A percentile compares a stretch with the other conserved stretches of the same genome.
Evolutionary conservation across 192 early-diverging fungal genomes (phyloP).

Genomic region (Coemansia sp.): DNA sequence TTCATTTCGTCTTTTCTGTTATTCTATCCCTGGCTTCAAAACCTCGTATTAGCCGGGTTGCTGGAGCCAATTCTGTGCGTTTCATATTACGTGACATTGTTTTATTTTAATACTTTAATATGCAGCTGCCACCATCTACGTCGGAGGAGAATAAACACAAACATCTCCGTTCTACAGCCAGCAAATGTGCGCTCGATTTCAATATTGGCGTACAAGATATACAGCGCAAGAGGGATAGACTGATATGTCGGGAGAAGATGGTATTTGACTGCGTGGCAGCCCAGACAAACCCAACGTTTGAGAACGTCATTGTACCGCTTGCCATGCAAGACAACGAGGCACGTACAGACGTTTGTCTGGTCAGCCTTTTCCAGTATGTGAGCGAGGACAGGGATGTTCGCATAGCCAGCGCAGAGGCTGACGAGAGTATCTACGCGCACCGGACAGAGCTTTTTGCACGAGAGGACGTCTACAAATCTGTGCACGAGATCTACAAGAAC

Average conservation of each 20-base stretch:
- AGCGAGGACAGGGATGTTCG: slow-evolving; percentile 56
- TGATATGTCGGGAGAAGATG: background rate
- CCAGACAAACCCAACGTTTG: slow-evolving; percentile 30
- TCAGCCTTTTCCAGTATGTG: slow-evolving; percentile 14
- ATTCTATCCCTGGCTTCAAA: too few relatives aligned
- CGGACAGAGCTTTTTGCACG: slow-evolving; percentile 59
- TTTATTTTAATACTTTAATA: too few relatives aligned
- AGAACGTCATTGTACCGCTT: slow-evolving; percentile 28
- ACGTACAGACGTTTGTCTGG: background rate
- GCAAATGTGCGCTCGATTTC: background rate
- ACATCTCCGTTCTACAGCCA: background rate
- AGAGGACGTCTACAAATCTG: slow-evolving; percentile 59
- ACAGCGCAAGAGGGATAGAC: background rate
- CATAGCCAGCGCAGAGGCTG: slow-evolving; percentile 60
- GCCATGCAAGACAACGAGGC: slow-evolving; percentile 23
- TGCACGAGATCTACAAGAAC: slow-evolving; percentile 47
- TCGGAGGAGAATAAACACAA: background rate
- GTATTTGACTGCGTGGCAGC: slow-evolving; percentile 17
- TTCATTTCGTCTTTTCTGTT: too few relatives aligned
- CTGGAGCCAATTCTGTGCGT: too few relatives aligned
- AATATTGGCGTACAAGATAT: background rate
- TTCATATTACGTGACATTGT: too few relatives aligned
- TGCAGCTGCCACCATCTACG: background rate
- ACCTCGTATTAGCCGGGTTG: too few relatives aligned
- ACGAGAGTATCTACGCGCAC: slow-evolving; percentile 13